Conservation (phyloP, 768 basidiomycete species). For the Leccinum longicurvipes region DNA sequence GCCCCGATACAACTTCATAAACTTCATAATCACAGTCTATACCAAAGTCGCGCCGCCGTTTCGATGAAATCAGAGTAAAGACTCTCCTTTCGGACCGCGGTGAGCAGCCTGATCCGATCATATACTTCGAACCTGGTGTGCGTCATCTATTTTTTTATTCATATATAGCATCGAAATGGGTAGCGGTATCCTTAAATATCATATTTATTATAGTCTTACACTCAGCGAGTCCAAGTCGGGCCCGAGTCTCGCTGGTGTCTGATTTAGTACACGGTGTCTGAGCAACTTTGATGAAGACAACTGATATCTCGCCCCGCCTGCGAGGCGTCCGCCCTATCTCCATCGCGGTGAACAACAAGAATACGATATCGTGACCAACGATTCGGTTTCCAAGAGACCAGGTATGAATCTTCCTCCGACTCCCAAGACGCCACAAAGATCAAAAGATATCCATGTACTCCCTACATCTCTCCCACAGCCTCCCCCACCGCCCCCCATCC, state of each 20-base stretch:
- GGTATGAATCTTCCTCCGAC: not conserved
- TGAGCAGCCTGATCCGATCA: not conserved
- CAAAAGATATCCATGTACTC: slow-evolving; percentile 68
- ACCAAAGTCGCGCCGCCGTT: not conserved
- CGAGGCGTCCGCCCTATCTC: not conserved
- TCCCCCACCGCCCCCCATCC: slow-evolving; percentile 67
- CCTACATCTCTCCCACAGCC: slow-evolving; percentile 58
- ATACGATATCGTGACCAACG: not conserved
- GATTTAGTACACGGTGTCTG: not conserved
- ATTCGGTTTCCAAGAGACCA: not conserved
- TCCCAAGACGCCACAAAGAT: slow-evolving; percentile 2
- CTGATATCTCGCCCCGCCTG: not conserved
- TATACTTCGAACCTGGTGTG: not conserved
- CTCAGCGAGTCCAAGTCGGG: not conserved
- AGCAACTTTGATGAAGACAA: not conserved
- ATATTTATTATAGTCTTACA: not conserved
- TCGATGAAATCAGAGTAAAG: not conserved
- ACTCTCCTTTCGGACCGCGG: not conserved
- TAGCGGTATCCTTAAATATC: no score
- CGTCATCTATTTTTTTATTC: not conserved
- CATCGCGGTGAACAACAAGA: not conserved
- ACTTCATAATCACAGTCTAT: not conserved
- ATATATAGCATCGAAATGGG: not conserved
- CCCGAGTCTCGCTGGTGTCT: not conserved
- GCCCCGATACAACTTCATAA: not conserved